phyloP scores from a whole-genome alignment of 2,329 filamentous ascomycete genomes.

The Endothia cerciana region DNA sequence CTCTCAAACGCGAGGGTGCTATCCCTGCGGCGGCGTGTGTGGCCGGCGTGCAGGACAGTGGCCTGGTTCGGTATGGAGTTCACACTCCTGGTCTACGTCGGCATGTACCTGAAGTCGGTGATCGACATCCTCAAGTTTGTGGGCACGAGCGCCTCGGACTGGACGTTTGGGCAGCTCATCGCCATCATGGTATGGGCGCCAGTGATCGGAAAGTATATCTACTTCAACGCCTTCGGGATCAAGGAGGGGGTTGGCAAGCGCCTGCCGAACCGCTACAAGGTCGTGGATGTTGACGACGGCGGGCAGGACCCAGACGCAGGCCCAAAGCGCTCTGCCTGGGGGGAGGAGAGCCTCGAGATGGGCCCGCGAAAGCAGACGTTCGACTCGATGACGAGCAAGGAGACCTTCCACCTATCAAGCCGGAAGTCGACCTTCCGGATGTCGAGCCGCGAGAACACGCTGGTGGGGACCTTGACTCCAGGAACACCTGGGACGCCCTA shows the following conservation, averaged over 20 bases:
- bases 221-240: conserved; percentile 26
- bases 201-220: conserved; percentile 28
- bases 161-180: conserved; percentile 36
- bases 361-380: conserved; percentile 10
- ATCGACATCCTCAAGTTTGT: conserved; percentile 24
- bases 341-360: conserved; percentile 17
- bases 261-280: conserved; percentile 24
- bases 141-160: conserved; percentile 27
- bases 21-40: conserved; percentile 20
- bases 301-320: conserved; percentile 3
- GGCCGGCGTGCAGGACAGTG: conserved; percentile 12
- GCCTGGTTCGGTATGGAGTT: conserved; percentile 27
- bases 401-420: neutral
- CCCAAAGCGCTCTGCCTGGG: neutral
- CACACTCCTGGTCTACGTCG: conserved; percentile 25
- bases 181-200: conserved; percentile 35
- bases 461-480: conserved; percentile 17
- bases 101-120: conserved; percentile 29
- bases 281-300: conserved; percentile 17
- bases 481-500: conserved; percentile 13
- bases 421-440: neutral
- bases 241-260: conserved; percentile 25
- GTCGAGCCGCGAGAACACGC: conserved; percentile 19
- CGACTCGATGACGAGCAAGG: conserved; percentile 1
- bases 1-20: conserved; percentile 8